Base-by-base conservation (phyloP, 2,329 filamentous ascomycete species). In the Fusarium proliferatum region DNA sequence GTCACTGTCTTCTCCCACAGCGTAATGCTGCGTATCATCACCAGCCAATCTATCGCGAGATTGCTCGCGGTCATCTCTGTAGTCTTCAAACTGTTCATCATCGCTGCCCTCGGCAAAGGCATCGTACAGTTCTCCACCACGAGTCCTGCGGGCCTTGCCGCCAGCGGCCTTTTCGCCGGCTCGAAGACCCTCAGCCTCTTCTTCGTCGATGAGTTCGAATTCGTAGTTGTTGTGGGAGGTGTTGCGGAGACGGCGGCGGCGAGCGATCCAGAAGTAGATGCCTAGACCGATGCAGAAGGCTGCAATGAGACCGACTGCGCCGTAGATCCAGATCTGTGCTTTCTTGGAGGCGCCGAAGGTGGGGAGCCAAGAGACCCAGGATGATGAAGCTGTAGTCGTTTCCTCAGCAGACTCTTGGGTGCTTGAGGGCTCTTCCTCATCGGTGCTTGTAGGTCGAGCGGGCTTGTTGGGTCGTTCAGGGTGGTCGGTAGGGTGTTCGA, bases 241-340 rank as follows among this genome's bases (percentile, higher is more conserved):
- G 82, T 93, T 94, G 75, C 90, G 90, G 33, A 94, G 88, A 45
- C 93, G 91, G 80, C 92, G 93, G 64, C 93, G 91, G 34, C 95
- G 91, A 48, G 95, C 93, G 64, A 96, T 85, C 82, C 90, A 94
- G 76, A 97, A 89, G 85, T 96, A 98, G 48, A 91, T 86, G n/a
- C 91, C 94, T 1, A 99, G 88, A 6, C 92, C 93, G 63, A 86
- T 83, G 81, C 95, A 95, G 86, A 99, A 99, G 56, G 93, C 85
- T 17, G 93, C 85, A 72, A 99, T 99, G 26, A 98, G 89, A n/a
- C 88, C 90, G 28, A 96, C 84, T 7, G 95, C 91, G 64, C 94
- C 95, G 81, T 91, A 98, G 76, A 99, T 97, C 96, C 96, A 99
- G 68, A 93, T 89, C 80, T 97, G 94, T 0, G 95, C 97, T 79